Percentiles rank a stretch among this genome's conserved stretches.
phyloP scores from a whole-genome alignment of 495 filamentous ascomycete species.

The Neurospora sp. region DNA sequence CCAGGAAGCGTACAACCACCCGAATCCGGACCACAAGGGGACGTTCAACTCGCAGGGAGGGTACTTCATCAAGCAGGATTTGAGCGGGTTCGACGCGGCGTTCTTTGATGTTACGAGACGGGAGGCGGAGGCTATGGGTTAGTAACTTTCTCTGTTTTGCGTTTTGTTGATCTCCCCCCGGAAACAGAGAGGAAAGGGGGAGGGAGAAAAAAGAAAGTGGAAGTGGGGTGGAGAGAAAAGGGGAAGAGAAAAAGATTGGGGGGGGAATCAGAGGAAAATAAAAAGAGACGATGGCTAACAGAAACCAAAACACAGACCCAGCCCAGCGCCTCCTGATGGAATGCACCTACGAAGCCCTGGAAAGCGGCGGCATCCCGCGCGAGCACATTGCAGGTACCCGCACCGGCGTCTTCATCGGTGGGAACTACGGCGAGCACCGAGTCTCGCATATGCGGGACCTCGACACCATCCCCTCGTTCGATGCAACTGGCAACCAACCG shows the following conservation, averaged over 20 bases:
- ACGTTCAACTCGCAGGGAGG: slow-evolving; percentile 36
- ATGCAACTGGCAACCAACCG: slow-evolving; percentile 33
- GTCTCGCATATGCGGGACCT: slow-evolving; percentile 29
- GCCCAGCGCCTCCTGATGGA: slow-evolving; percentile 49
- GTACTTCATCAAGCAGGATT: slow-evolving; percentile 45
- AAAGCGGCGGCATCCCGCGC: slow-evolving; percentile 39
- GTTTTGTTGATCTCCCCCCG: not conserved
- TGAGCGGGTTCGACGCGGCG: slow-evolving; percentile 38
- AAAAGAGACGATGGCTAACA: not conserved
- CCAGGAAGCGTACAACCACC: slow-evolving; percentile 57
- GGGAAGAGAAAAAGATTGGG: not conserved
- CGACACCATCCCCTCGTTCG: slow-evolving; percentile 29
- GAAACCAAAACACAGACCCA: slow-evolving; percentile 29
- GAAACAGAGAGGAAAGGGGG: not conserved
- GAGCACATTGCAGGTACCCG: slow-evolving; percentile 34
- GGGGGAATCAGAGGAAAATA: not conserved
- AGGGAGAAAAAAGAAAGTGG: not conserved
- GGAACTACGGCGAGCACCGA: slow-evolving; percentile 29
- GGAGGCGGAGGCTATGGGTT: slow-evolving; percentile 41
- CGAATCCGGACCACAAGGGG: slow-evolving; percentile 34
- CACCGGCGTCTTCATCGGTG: slow-evolving; percentile 36
- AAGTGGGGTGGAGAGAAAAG: not conserved
- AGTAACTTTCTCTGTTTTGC: not conserved
- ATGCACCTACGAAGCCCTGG: slow-evolving; percentile 38
- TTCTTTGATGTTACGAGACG: slow-evolving; percentile 41